Conservation (phyloP, 2,329 filamentous ascomycete genomes). For the Pyrenochaeta sp. region DNA sequence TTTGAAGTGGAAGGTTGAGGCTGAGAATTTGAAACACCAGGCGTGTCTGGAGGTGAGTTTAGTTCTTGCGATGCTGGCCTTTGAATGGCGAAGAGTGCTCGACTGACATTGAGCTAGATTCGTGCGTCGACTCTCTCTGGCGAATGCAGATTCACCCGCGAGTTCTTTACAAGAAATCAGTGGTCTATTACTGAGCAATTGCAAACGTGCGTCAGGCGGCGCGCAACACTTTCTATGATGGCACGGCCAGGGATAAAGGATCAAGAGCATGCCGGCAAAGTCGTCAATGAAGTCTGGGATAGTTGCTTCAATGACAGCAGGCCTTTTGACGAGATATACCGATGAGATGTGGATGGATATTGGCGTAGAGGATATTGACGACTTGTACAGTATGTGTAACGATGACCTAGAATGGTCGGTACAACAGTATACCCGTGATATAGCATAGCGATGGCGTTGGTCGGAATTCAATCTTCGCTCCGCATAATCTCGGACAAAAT, state of each 20-base stretch:
- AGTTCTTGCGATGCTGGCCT: too few relatives aligned
- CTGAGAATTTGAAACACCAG: slow-evolving; percentile 81
- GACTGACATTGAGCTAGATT: too few relatives aligned
- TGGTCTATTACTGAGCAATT: slow-evolving; percentile 92
- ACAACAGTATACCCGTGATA: not conserved
- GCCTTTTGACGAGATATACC: slow-evolving; percentile 96
- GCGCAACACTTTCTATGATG: slow-evolving; percentile 82
- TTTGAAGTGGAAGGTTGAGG: slow-evolving; percentile 88
- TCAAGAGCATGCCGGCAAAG: slow-evolving; percentile 82
- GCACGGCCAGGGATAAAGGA: slow-evolving; percentile 82
- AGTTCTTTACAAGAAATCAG: slow-evolving; percentile 84
- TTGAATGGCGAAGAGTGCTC: too few relatives aligned
- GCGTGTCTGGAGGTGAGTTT: slow-evolving; percentile 97
- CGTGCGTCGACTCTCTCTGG: slow-evolving; percentile 90
- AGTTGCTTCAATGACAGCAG: slow-evolving; percentile 94
- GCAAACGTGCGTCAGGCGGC: slow-evolving; percentile 85
- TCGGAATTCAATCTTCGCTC: slow-evolving; percentile 23
- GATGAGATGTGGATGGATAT: slow-evolving; percentile 52
- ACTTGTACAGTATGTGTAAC: slow-evolving; percentile 6
- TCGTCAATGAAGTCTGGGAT: slow-evolving; percentile 98
- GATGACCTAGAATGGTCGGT: not conserved
- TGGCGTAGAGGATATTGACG: too few relatives aligned
- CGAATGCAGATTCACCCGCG: slow-evolving; percentile 88
- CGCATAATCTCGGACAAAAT: too few relatives aligned
- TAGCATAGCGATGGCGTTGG: slow-evolving; percentile 26